Conservation (phyloP, 768 basidiomycete species). For the Russula compacta region DNA sequence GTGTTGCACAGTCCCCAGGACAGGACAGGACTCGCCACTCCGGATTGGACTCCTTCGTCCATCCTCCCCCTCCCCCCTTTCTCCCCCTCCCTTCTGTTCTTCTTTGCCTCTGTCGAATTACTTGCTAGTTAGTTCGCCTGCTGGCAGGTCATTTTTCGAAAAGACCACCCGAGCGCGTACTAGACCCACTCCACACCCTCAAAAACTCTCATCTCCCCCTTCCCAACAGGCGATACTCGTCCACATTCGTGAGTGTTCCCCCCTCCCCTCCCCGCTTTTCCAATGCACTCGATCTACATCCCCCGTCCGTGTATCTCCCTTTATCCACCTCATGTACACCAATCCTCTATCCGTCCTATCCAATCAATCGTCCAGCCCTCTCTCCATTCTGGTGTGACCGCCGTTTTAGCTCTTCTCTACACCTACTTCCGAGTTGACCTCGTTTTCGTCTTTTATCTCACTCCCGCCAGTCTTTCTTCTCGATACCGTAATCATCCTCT, state of each 20-base stretch:
- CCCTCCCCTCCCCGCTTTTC: not conserved
- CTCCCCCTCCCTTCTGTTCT: not conserved
- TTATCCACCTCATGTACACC: not conserved
- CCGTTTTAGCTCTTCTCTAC: not conserved
- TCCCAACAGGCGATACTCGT: slow-evolving; percentile 16
- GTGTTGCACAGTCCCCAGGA: slow-evolving; percentile 17
- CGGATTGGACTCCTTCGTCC: slow-evolving; percentile 21
- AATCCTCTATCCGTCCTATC: not conserved
- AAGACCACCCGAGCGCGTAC: slow-evolving; percentile 19
- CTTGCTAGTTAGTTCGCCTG: slow-evolving; percentile 22
- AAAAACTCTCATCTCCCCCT: slow-evolving; percentile 17
- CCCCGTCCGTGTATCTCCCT: not conserved
- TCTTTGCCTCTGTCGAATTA: slow-evolving; percentile 18
- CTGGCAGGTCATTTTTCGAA: slow-evolving; percentile 23
- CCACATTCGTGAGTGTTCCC: slow-evolving; percentile 17
- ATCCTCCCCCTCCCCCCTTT: slow-evolving; percentile 4
- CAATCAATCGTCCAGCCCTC: not conserved
- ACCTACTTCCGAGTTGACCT: not conserved
- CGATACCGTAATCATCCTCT: not conserved
- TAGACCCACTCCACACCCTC: slow-evolving; percentile 10
- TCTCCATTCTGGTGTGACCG: not conserved
- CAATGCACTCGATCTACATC: not conserved
- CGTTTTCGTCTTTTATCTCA: not conserved
- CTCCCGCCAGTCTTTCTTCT: not conserved
- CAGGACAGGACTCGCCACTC: not conserved